phyloP scores from a whole-genome alignment of 148 eudicot genomes.

The Rhododendron simsii region DNA sequence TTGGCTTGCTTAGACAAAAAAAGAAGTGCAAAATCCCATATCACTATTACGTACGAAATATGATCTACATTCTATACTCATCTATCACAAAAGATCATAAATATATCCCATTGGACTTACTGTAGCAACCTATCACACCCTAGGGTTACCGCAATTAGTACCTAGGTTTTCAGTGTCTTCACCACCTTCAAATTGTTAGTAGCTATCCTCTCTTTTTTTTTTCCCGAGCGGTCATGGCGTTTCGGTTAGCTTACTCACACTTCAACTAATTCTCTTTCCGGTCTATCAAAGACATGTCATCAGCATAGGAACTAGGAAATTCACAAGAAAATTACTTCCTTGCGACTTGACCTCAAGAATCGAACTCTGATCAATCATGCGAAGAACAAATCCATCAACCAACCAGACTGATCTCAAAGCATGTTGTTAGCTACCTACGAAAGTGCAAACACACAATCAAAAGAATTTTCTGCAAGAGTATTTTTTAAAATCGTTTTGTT shows the following conservation, averaged over 20 bases:
- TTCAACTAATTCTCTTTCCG: too few species aligned
- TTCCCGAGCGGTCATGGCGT: too few species aligned
- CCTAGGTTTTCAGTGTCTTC: background rate
- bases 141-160: background rate
- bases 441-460: too few species aligned
- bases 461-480: too few species aligned
- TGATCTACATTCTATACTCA: background rate
- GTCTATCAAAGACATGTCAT: too few species aligned
- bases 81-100: background rate
- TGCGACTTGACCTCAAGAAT: too few species aligned
- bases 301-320: too few species aligned
- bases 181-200: background rate
- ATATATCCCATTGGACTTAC: background rate
- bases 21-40: background rate
- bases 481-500: too few species aligned
- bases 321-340: too few species aligned
- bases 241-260: too few species aligned
- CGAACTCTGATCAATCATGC: too few species aligned
- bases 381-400: background rate
- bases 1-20: background rate
- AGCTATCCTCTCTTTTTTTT: background rate
- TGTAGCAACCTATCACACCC: background rate
- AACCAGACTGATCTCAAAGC: background rate
- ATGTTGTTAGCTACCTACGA: background rate
- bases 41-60: background rate